Percentiles rank a stretch among this genome's conserved stretches.
Conservation (phyloP, 176 grass and related monocot genomes). For the Eragrostis curvula region DNA sequence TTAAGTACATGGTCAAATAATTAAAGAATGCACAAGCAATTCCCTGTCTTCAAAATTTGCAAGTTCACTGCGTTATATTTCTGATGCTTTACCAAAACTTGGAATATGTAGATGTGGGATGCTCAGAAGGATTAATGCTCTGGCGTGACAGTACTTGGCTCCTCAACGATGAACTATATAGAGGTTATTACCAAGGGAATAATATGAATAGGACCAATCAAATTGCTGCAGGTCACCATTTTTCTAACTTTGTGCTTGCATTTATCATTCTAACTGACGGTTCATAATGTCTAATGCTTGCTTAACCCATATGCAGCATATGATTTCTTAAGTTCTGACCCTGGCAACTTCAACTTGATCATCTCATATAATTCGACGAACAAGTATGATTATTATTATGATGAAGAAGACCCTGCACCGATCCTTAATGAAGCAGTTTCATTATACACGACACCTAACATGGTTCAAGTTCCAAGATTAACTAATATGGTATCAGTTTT, state of each 20-base stretch:
- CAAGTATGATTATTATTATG: not conserved
- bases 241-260: not conserved
- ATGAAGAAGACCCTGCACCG: not conserved
- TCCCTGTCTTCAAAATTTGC: too few relatives aligned
- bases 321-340: slow-evolving; percentile 59
- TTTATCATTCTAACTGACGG: not conserved
- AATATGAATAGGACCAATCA: slow-evolving; percentile 32
- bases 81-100: slow-evolving; percentile 22
- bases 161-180: slow-evolving; percentile 55
- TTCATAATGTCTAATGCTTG: slow-evolving; percentile 4
- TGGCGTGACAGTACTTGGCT: slow-evolving; percentile 43
- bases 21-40: too few relatives aligned
- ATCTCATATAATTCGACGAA: slow-evolving; percentile 56
- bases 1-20: too few relatives aligned
- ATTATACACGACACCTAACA: not conserved
- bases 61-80: slow-evolving; percentile 5
- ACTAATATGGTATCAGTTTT: slow-evolving; percentile 56
- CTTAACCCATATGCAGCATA: slow-evolving; percentile 51
- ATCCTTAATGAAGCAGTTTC: not conserved
- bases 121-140: slow-evolving; percentile 52
- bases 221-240: slow-evolving; percentile 49
- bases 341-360: slow-evolving; percentile 42
- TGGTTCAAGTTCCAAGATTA: slow-evolving; percentile 33
- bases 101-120: slow-evolving; percentile 33
- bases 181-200: slow-evolving; percentile 46